Base-by-base conservation (phyloP, 257 asterid species). In the Sherardia arvensis region DNA sequence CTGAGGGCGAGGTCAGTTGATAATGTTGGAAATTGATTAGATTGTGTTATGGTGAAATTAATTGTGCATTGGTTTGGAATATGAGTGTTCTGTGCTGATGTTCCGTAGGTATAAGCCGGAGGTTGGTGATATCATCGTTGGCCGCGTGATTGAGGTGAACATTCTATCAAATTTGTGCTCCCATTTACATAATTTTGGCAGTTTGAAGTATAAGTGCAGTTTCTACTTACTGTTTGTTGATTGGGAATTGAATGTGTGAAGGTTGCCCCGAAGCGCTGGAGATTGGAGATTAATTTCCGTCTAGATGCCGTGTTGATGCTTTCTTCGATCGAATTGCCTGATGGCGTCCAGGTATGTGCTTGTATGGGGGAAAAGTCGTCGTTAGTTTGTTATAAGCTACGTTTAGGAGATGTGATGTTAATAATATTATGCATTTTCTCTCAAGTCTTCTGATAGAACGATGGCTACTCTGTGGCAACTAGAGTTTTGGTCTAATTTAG, bases 261-360 rank as follows among this genome's bases (percentile, higher is more conserved):
- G 99, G 94, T 89, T 77, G 95, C 95, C 47, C 91, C 91, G 9
- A 92, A 92, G 82, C 88, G 99, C 53, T 89, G 97, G 99, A 89
- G 83, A 76, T 68, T 89, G 84, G 97, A 89, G 80, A 83, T 92
- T 71, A 89, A 92, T 77, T 87, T 81, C 70, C 84, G 84, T 77
- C 97, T 85, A 80, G 94, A 84, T 72, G 99, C 99, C 0, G 95
- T 89, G 20, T 80, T 92, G 73, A 89, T 89, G 99, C 91, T 89
- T 80, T 92, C 99, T 48, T 89, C 96, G 0, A 87, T 92, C 96
- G 87, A 85, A 79, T 82, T 92, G 62, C 99, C 97, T 12, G 97
- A 92, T 71, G 99, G 99, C 61, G 81, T 92, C 73, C 97, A 92
- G 97, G 99, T 89, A 77, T 70, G 53, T 60, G 12, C 38, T 66